phyloP scores from a whole-genome alignment of 305 asterid species.

The Ajuga reptans region DNA sequence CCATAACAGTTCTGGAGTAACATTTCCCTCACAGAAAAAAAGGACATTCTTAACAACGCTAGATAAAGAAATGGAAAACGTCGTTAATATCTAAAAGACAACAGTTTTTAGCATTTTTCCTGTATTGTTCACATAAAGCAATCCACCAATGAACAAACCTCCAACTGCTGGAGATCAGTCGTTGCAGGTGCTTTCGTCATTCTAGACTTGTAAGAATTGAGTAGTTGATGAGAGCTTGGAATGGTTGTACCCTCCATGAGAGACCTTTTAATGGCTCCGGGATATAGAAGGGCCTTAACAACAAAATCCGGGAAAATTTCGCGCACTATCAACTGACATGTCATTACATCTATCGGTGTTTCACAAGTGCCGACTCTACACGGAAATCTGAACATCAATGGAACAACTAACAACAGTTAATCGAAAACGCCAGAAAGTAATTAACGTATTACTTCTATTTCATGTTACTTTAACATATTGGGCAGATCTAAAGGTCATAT shows the following conservation, averaged over 20 bases:
- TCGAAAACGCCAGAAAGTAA: too few species aligned
- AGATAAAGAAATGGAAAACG: too few species aligned
- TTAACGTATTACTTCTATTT: too few species aligned
- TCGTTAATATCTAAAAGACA: too few species aligned
- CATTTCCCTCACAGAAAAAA: too few species aligned
- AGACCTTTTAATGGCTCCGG: constrained; percentile 47
- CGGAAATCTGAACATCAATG: constrained; percentile 40
- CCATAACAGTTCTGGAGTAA: too few species aligned
- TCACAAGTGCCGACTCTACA: constrained; percentile 51
- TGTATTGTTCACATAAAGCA: too few species aligned
- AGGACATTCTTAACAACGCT: too few species aligned
- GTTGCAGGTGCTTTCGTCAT: constrained; percentile 12
- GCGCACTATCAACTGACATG: constrained; percentile 38
- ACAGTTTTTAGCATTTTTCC: too few species aligned
- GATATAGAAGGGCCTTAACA: constrained; percentile 52
- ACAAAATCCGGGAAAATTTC: constrained; percentile 36
- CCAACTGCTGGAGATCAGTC: constrained; percentile 53
- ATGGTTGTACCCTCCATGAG: constrained; percentile 26
- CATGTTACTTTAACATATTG: too few species aligned
- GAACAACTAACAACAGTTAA: background rate
- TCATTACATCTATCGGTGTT: constrained; percentile 51
- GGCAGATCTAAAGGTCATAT: too few species aligned
- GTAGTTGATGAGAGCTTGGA: constrained; percentile 38
- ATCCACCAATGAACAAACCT: constrained; percentile 40
- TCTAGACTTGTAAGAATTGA: constrained; percentile 28